Evolutionary conservation across 2,329 filamentous ascomycete species (phyloP), one percentile per base, ranked within the genome.

Genomic region (Cryphonectria radicalis): DNA sequence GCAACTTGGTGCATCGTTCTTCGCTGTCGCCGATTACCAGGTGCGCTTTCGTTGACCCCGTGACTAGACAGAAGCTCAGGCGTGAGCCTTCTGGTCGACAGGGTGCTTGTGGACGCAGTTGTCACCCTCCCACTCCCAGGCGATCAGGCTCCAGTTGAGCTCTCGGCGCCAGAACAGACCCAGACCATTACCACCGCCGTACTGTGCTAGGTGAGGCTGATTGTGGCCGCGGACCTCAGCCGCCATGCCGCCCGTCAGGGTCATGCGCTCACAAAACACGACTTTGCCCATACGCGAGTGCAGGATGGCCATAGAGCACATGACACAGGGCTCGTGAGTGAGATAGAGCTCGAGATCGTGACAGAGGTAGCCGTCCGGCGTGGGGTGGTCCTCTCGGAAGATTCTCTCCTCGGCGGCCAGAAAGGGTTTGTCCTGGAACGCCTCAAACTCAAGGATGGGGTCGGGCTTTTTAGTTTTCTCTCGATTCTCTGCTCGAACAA

Each of bases 301-400:
- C 32, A 98, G 86, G 76, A 98, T 92, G 1, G 93, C 96, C 96
- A 98, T 98, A 50, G 93, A 94, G 82, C 96, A 99, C 89, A 97
- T 97, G 72, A 97, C 89, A 79, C 96, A 99, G 6, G 96, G 96
- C 82, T 99, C 96, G 78, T 98, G 95, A 2, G 95, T 97, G 73
- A 97, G 86, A 82, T 98, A 98, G 70, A 99, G 88, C 81, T 98
- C 95, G 42, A 99, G 87, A 69, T 94, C 93, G 75, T 97, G 94
- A 82, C 95, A 98, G 28, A 99, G 89, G 80, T 99, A 99, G 68
- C 95, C 95, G 75, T 94, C 93, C 43, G 89, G 87, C 74, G 86
- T 88, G 57, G 87, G 88, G 77, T 91, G 92, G 76, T 91, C 90
- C 76, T 88, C 83, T 65, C 85, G 84, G 77, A 90, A 93, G 73